These are phyloP conservation scores for Salvia splendens DNA, from an alignment of 257 asterid species.

Conservation along the genomic window DNA sequence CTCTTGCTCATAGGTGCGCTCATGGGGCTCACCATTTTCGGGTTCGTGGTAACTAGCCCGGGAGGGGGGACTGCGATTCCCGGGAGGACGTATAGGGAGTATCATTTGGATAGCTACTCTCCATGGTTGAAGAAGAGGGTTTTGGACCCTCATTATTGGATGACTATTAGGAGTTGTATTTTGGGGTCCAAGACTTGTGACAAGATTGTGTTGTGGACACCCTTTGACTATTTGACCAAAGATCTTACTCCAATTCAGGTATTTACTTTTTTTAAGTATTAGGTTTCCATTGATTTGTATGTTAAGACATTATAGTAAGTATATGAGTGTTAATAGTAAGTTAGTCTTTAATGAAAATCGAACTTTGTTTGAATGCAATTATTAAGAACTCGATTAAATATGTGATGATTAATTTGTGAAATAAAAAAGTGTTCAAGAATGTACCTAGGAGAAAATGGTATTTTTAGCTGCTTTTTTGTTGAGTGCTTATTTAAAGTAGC, in stretches of 20 bases:
- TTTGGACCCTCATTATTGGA: slow-evolving; percentile 64
- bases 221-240: slow-evolving; percentile 66
- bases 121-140: slow-evolving; percentile 78
- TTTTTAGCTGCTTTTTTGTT: slow-evolving; percentile 4
- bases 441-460: background rate
- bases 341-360: background rate
- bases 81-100: slow-evolving; percentile 73
- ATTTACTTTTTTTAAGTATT: background rate
- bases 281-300: background rate
- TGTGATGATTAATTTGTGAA: background rate
- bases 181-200: slow-evolving; percentile 79
- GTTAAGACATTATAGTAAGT: background rate
- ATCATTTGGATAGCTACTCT: slow-evolving; percentile 61
- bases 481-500: slow-evolving; percentile 18
- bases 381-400: too few species aligned
- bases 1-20: slow-evolving; percentile 65
- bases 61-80: slow-evolving; percentile 65
- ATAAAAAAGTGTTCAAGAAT: background rate
- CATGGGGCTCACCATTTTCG: slow-evolving; percentile 73
- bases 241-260: slow-evolving; percentile 93
- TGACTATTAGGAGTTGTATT: slow-evolving; percentile 62
- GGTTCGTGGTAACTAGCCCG: slow-evolving; percentile 74
- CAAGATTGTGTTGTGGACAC: slow-evolving; percentile 67
- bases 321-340: background rate
- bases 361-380: background rate